Evolutionary conservation across 169 alveolate species (phyloP).

Genomic region (Plasmodium relictum): DNA sequence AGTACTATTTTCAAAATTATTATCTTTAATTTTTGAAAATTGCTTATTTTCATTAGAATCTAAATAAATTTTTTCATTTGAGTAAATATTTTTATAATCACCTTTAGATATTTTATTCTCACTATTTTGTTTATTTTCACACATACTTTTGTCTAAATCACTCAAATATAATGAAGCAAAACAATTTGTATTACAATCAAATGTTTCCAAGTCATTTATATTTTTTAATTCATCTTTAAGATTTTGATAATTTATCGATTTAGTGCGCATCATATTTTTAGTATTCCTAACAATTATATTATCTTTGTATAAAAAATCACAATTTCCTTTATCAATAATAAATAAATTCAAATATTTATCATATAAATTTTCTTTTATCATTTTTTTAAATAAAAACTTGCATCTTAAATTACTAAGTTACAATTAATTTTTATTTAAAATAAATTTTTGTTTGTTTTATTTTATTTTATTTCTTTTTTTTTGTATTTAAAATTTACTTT

Average conservation of each 20-base stretch:
- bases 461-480: no score
- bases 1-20: not conserved
- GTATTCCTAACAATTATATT: not conserved
- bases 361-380: conserved; percentile 6
- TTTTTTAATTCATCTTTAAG: not conserved
- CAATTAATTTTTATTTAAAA: no score
- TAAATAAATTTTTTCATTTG: not conserved
- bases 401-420: no score
- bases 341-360: not conserved
- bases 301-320: conserved; percentile 1
- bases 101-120: not conserved
- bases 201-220: not conserved
- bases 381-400: not conserved
- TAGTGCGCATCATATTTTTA: conserved; percentile 8
- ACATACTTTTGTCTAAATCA: not conserved
- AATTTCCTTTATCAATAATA: not conserved
- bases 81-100: not conserved
- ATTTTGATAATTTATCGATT: conserved; percentile 3
- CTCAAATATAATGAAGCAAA: not conserved
- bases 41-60: not conserved
- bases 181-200: not conserved
- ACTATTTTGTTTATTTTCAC: not conserved
- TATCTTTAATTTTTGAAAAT: not conserved
- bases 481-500: no score
- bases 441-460: no score